Evolutionary conservation across 1,284 basidiomycete species (phyloP), one percentile per base, ranked within the genome.

Genomic region (Cryptococcus wingfieldii): DNA sequence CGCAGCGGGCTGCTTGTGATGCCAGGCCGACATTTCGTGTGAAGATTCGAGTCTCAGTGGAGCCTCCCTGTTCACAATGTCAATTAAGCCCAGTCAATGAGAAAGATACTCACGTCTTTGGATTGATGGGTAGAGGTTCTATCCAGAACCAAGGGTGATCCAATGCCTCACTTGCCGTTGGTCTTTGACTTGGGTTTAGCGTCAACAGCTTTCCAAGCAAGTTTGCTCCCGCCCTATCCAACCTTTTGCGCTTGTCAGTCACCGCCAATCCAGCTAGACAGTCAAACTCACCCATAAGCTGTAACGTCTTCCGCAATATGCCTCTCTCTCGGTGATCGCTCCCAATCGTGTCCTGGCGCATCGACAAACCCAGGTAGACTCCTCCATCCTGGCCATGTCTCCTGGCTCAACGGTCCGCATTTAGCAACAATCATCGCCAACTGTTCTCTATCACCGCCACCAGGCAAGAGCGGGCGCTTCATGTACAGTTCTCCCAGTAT

Each of bases 401-500:
- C 83, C 58, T 90, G 84, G 61, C 86, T 89, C 0, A 92, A 90
- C 13, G 88, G 84, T 1, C 92, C 93, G 66, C 91, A 93, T n/a
- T 94, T 79, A 56, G 83, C 79, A 80, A 90, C 92, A 56, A 99
- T 98, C 73, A 86, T 86, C 69, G 88, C 85, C 9, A 96, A 78
- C 74, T 98, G 96, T 74, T 96, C 89, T 25, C 92, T 79, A 70
- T 98, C 96, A 14, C 87, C 87, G 7, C 83, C 83, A 16, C 95
- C 95, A 8, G 87, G 86, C 56, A 98, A 82, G 58, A 99, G 90
- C 0, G 96, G 94, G 56, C 84, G 82, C 47, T 87, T 84, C 61
- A 83, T 83, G 75, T 93, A 94, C 92, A 98, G 98, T 77, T 98
- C 95, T 25, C 89, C 95, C 16, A 98, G 79, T 38, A 98, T 90